A percentile compares a stretch with the other conserved stretches of the same genome.
Conservation (phyloP, 2,329 filamentous ascomycete species). For the Cordyceps militaris region DNA sequence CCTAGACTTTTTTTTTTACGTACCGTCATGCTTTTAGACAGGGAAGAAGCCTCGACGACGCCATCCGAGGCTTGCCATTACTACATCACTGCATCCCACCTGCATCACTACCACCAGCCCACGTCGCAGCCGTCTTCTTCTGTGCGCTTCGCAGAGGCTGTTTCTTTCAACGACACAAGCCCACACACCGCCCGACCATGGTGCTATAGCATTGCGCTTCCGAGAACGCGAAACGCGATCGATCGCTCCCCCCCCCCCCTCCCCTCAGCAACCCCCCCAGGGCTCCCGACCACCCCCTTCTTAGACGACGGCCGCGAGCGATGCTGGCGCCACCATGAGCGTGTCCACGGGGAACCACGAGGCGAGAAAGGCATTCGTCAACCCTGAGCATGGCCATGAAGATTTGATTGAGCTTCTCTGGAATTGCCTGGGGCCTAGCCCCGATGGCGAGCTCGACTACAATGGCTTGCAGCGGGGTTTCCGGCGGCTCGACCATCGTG, state of each 20-base stretch:
- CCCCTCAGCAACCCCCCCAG: background rate
- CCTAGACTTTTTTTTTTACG: slow-evolving; percentile 7
- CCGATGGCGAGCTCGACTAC: slow-evolving; percentile 74
- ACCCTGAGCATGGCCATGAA: slow-evolving; percentile 73
- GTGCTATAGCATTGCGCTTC: slow-evolving; percentile 6
- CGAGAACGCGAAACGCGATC: slow-evolving; percentile 7
- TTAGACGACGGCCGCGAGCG: slow-evolving; percentile 21
- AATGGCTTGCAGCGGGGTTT: slow-evolving; percentile 79
- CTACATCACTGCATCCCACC: background rate
- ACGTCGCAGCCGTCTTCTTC: background rate
- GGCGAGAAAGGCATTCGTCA: slow-evolving; percentile 59
- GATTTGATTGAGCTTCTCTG: slow-evolving; percentile 78
- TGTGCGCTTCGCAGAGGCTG: background rate
- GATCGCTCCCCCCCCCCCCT: no score
- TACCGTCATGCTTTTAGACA: background rate
- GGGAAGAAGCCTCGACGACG: slow-evolving; percentile 1
- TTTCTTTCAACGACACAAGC: background rate
- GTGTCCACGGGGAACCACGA: slow-evolving; percentile 43
- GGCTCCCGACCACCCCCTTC: slow-evolving; percentile 11
- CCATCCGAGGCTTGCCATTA: background rate
- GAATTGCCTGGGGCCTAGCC: slow-evolving; percentile 69
- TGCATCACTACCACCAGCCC: background rate
- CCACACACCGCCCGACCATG: slow-evolving; percentile 7
- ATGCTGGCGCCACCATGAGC: slow-evolving; percentile 31
- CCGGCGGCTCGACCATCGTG: slow-evolving; percentile 85